Evolutionary conservation across 306 rosid species (phyloP).

Genomic region (Begonia masoniana): DNA sequence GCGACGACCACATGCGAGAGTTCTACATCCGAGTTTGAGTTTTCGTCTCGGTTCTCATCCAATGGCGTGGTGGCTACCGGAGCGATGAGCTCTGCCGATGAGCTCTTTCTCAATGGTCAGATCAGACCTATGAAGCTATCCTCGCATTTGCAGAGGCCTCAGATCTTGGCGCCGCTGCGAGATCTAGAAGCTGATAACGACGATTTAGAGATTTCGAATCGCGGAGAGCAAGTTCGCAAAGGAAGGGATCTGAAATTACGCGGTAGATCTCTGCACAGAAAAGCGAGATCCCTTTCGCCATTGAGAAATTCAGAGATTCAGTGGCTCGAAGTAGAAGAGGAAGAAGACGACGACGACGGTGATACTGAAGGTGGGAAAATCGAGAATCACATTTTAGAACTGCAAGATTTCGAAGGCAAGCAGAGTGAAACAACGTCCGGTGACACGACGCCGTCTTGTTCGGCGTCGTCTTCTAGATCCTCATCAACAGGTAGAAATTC

Average conservation of each 20-base stretch:
- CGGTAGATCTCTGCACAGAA: conserved; percentile 34
- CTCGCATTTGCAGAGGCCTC: conserved; percentile 42
- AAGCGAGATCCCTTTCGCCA: conserved; percentile 77
- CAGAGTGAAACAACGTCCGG: background rate
- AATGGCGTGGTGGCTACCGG: conserved; percentile 17
- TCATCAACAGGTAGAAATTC: conserved; percentile 19
- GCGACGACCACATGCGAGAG: conserved; percentile 6
- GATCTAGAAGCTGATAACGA: conserved; percentile 37
- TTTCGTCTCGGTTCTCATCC: conserved; percentile 40
- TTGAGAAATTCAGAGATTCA: conserved; percentile 27
- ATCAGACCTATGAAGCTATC: conserved; percentile 81
- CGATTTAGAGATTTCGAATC: conserved; percentile 4
- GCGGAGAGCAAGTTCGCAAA: conserved; percentile 15
- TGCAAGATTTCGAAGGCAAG: conserved; percentile 2
- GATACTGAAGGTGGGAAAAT: background rate
- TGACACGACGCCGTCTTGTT: conserved; percentile 6
- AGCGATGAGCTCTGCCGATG: conserved; percentile 63
- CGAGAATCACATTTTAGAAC: background rate
- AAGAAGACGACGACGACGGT: background rate
- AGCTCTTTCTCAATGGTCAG: conserved; percentile 58
- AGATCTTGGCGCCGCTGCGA: conserved; percentile 36
- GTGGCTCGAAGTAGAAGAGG: conserved; percentile 31
- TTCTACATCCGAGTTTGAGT: conserved; percentile 47
- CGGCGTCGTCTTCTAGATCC: conserved; percentile 21
- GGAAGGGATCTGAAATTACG: conserved; percentile 63